Conservation (phyloP, 78 protist genomes). For the Dictyostelium discoideum region DNA sequence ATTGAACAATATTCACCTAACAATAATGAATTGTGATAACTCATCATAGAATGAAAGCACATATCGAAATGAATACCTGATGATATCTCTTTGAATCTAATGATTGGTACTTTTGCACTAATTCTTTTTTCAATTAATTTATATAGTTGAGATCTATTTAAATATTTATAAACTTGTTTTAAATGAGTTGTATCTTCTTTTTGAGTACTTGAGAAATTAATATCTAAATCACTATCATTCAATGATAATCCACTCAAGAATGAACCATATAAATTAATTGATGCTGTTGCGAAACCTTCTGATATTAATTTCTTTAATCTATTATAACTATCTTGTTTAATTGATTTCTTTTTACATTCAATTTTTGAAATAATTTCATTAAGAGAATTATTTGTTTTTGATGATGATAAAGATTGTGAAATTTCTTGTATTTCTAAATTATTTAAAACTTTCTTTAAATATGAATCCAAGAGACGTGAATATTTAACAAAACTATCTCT, state of each 20-base stretch:
- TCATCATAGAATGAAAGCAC: background rate
- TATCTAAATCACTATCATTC: conserved; percentile 15
- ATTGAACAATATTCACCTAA: background rate
- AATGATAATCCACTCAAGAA: background rate
- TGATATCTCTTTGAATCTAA: background rate
- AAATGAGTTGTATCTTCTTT: background rate
- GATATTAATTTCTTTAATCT: background rate
- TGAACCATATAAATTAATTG: background rate
- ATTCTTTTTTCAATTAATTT: background rate
- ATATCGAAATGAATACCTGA: conserved; percentile 26
- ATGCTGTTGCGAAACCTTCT: background rate
- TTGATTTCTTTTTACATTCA: background rate
- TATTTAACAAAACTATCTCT: background rate
- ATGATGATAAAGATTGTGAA: background rate
- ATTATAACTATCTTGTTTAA: background rate
- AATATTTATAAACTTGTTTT: background rate
- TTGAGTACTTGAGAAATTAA: background rate
- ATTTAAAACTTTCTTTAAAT: background rate
- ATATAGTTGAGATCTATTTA: background rate
- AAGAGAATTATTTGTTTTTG: background rate
- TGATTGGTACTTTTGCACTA: conserved; percentile 26
- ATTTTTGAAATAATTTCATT: background rate
- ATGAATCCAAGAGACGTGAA: background rate
- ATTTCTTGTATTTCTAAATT: background rate
- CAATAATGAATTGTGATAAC: conserved; percentile 19